phyloP scores from a whole-genome alignment of 2,329 filamentous ascomycete species.

The Elsinoe necatrix region DNA sequence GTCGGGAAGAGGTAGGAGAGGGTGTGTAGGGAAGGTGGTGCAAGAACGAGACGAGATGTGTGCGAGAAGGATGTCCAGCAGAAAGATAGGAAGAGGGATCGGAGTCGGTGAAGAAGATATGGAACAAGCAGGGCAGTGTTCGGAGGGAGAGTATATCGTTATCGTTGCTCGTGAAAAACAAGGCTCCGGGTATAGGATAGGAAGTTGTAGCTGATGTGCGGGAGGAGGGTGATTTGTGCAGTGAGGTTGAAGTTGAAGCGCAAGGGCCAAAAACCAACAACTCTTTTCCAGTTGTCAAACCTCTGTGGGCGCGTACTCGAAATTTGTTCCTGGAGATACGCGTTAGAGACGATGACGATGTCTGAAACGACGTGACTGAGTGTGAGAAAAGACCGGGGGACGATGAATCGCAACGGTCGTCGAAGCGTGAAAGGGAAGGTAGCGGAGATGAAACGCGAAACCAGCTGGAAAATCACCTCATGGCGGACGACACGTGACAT shows the following conservation, averaged over 20 bases:
- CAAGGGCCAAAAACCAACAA: constrained; percentile 8
- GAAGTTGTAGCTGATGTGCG: neutral
- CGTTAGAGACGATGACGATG: constrained; percentile 7
- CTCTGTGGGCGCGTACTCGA: constrained; percentile 4
- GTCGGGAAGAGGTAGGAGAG: constrained; percentile 13
- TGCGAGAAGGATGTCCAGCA: constrained; percentile 7
- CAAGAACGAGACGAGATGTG: neutral
- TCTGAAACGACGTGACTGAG: constrained; percentile 14
- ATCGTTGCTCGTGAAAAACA: neutral
- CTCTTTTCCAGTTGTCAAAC: constrained; percentile 2
- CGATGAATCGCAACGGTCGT: constrained; percentile 13
- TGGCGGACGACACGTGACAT: neutral
- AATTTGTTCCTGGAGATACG: constrained; percentile 7
- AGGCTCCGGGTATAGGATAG: neutral
- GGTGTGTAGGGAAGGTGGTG: constrained; percentile 10
- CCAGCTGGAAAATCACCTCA: neutral
- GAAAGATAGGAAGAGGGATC: constrained; percentile 10
- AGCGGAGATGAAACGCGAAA: neutral
- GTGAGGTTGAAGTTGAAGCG: constrained; percentile 8
- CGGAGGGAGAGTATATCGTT: neutral
- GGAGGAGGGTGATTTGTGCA: neutral
- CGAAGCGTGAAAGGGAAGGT: neutral
- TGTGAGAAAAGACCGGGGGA: constrained; percentile 13
- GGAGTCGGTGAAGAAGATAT: neutral
- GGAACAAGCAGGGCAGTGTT: neutral